phyloP scores from a whole-genome alignment of 2,329 filamentous ascomycete species.

The Epichloe typhina region DNA sequence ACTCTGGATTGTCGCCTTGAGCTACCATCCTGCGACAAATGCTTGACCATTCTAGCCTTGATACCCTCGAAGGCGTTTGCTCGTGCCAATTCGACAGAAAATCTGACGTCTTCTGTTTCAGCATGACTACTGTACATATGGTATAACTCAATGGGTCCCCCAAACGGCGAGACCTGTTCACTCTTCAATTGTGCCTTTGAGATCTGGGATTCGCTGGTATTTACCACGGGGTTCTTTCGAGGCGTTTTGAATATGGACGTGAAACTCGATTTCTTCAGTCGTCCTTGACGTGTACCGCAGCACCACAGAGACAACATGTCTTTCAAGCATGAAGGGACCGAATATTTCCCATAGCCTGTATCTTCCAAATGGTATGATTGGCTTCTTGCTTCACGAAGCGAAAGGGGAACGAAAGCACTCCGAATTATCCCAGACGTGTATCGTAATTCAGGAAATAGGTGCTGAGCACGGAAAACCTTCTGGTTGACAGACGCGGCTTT shows the following conservation, averaged over 20 bases:
- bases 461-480: neutral
- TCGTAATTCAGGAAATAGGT: neutral
- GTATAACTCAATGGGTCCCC: slow-evolving; percentile 15
- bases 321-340: neutral
- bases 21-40: slow-evolving; percentile 31
- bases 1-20: slow-evolving; percentile 26
- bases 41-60: slow-evolving; percentile 30
- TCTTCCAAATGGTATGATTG: neutral
- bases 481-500: neutral
- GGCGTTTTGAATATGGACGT: slow-evolving; percentile 7
- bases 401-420: neutral
- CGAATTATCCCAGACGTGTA: neutral
- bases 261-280: slow-evolving; percentile 5
- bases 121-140: slow-evolving; percentile 26
- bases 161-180: slow-evolving; percentile 7
- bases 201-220: slow-evolving; percentile 1
- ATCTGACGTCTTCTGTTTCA: slow-evolving; percentile 23
- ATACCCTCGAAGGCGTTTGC: slow-evolving; percentile 31
- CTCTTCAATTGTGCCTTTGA: slow-evolving; percentile 1
- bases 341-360: neutral
- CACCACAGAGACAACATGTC: slow-evolving; percentile 14
- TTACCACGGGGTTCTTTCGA: slow-evolving; percentile 3
- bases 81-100: slow-evolving; percentile 15
- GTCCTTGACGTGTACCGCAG: slow-evolving; percentile 9
- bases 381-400: neutral